These are phyloP conservation scores for Sclerotinia subarctica DNA, from an alignment of 2,329 filamentous ascomycete species.

Conservation along the genomic window DNA sequence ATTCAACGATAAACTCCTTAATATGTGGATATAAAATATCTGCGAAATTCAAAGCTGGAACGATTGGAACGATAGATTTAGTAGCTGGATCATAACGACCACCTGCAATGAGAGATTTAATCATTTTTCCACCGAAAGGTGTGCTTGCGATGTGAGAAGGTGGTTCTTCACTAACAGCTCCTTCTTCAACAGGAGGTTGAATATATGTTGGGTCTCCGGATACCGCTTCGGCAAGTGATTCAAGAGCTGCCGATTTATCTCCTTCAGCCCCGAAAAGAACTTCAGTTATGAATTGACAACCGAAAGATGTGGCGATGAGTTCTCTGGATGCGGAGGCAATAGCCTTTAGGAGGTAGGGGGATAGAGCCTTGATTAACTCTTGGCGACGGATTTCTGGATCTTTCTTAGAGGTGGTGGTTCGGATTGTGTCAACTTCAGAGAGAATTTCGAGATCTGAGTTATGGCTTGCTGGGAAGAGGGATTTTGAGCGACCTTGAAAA, in stretches of 20 bases:
- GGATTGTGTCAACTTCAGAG: conserved; percentile 72
- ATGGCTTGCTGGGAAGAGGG: conserved; percentile 59
- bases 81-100: conserved; percentile 76
- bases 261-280: conserved; percentile 73
- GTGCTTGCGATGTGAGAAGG: conserved; percentile 57
- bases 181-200: conserved; percentile 40
- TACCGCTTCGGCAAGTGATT: conserved; percentile 64
- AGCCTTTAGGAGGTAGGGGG: conserved; percentile 70
- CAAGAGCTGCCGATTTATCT: conserved; percentile 71
- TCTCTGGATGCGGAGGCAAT: conserved; percentile 66
- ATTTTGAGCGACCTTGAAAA: conserved; percentile 64
- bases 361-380: conserved; percentile 73
- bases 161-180: conserved; percentile 30
- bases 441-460: conserved; percentile 67
- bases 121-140: conserved; percentile 70
- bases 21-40: conserved; percentile 79
- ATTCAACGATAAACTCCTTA: conserved; percentile 68
- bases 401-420: conserved; percentile 88
- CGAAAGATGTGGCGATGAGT: conserved; percentile 73
- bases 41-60: conserved; percentile 78
- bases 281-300: conserved; percentile 82
- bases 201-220: conserved; percentile 49
- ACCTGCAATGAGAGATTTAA: conserved; percentile 87
- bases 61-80: conserved; percentile 66
- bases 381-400: conserved; percentile 70